These are phyloP conservation scores for Multifurca ochricompacta DNA, from an alignment of 768 basidiomycete genomes.

Conservation along the genomic window DNA sequence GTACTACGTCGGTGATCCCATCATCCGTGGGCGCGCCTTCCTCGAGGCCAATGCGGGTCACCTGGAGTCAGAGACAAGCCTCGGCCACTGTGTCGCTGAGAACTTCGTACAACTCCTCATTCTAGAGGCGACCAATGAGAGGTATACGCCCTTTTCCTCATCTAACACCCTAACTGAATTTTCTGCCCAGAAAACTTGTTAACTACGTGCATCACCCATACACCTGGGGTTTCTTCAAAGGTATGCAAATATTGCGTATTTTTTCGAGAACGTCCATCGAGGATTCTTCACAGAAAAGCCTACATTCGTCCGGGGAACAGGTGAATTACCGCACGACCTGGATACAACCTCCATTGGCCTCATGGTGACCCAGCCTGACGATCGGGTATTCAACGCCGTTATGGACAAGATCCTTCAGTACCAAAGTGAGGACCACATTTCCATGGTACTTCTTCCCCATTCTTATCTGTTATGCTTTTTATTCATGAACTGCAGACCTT, in stretches of 20 bases:
- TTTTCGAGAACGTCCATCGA: too few relatives aligned
- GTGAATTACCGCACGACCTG: constrained; percentile 45
- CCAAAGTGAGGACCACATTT: constrained; percentile 36
- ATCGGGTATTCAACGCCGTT: background rate
- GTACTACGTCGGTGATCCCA: constrained; percentile 15
- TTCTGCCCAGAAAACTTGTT: constrained; percentile 29
- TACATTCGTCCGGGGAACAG: constrained; percentile 39
- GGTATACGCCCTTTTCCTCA: background rate
- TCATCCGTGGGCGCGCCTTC: background rate
- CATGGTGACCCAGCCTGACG: constrained; percentile 17
- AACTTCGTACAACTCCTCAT: constrained; percentile 27
- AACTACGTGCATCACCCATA: constrained; percentile 32
- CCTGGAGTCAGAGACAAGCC: background rate
- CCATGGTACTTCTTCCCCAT: constrained; percentile 18
- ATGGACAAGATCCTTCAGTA: background rate
- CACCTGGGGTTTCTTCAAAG: constrained; percentile 51
- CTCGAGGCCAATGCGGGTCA: constrained; percentile 30
- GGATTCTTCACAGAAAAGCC: constrained; percentile 25
- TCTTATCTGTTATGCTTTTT: background rate
- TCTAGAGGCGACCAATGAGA: background rate
- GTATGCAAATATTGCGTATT: too few relatives aligned
- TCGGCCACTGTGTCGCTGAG: constrained; percentile 1
- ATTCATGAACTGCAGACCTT: constrained; percentile 29
- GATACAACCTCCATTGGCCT: constrained; percentile 47
- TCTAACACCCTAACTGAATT: background rate